A percentile compares a stretch with the other conserved stretches of the same genome.
These are phyloP conservation scores for Apiospora marii DNA, from an alignment of 2,329 filamentous ascomycete genomes.

Conservation along the genomic window DNA sequence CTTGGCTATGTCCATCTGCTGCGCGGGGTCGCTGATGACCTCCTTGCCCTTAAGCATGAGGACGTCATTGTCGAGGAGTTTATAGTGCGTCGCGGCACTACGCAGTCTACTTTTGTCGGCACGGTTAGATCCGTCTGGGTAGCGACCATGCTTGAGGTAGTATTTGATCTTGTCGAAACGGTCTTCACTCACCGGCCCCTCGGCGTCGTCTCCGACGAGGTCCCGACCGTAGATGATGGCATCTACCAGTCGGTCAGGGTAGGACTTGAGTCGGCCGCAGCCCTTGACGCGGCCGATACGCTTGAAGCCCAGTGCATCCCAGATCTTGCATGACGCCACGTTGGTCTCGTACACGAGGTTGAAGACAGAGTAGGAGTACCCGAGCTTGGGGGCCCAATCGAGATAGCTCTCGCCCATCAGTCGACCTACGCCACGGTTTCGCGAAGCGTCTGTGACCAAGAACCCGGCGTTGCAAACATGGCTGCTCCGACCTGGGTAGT, in stretches of 20 bases:
- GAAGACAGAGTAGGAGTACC: constrained; percentile 92
- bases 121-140: constrained; percentile 90
- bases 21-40: constrained; percentile 87
- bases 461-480: constrained; percentile 90
- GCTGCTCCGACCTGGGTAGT: constrained; percentile 89
- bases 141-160: constrained; percentile 93
- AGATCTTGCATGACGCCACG: constrained; percentile 87
- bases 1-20: constrained; percentile 89
- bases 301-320: constrained; percentile 93
- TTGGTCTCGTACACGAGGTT: constrained; percentile 96
- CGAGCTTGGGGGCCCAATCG: constrained; percentile 80
- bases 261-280: constrained; percentile 73
- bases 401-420: constrained; percentile 80
- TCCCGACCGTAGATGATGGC: constrained; percentile 81
- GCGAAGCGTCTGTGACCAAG: constrained; percentile 75
- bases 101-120: constrained; percentile 95
- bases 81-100: constrained; percentile 94
- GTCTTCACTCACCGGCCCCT: constrained; percentile 89
- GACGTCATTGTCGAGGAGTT: constrained; percentile 78
- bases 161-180: constrained; percentile 98
- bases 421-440: constrained; percentile 77
- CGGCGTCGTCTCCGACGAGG: constrained; percentile 55
- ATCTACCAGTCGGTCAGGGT: constrained; percentile 74
- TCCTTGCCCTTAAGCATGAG: constrained; percentile 98
- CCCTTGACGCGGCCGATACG: constrained; percentile 84